Evolutionary conservation across 345 rosid genomes (phyloP), one percentile per base, ranked within the genome.

Genomic region (Populus alba): DNA sequence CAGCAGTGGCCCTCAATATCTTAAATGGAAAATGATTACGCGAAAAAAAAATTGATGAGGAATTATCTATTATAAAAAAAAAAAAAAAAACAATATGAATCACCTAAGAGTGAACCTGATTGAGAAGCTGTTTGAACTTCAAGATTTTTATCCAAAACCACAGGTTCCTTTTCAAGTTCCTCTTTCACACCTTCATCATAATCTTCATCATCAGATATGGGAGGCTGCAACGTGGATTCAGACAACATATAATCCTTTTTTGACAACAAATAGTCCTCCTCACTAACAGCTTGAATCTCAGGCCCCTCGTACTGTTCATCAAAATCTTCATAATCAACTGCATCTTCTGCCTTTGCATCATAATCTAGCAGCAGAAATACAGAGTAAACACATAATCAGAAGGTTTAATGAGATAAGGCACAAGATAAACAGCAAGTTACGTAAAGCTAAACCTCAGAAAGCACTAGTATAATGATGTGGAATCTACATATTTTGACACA

Each of bases 221-320:
- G 87, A 81, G 84, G 66, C 73, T 79, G 80, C 77, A 88, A 75
- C 69, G 95, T 81, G 84, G 86, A 85, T 72, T 84, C 83, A 59
- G 92, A 84, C 70, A 89, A 78, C 79, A 92, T 84, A 85, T 85
- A 94, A 41, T 89, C 91, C 81, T 86, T 91, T 78, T 87, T 89
- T 43, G 97, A 90, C 75, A 93, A 87, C 79, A 92, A 82, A 83
- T 89, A 86, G 76, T 91, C 97, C 87, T 92, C 99, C 88, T 94
- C 98, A 16, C 85, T 83, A 33, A 85, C 91, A 81, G 86, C 91
- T 79, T 92, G 93, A 82, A 83, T 86, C 87, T 96, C 98, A 4
- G 94, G 97, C 23, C 97, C 97, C 75, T 96, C 99, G 61, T 94
- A 96, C 80, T 89, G 91, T 88, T 96, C 99, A 75, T 96, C 99